Evolutionary conservation across 2,329 filamentous ascomycete genomes (phyloP).

Genomic region (Tolypocladium inflatum): DNA sequence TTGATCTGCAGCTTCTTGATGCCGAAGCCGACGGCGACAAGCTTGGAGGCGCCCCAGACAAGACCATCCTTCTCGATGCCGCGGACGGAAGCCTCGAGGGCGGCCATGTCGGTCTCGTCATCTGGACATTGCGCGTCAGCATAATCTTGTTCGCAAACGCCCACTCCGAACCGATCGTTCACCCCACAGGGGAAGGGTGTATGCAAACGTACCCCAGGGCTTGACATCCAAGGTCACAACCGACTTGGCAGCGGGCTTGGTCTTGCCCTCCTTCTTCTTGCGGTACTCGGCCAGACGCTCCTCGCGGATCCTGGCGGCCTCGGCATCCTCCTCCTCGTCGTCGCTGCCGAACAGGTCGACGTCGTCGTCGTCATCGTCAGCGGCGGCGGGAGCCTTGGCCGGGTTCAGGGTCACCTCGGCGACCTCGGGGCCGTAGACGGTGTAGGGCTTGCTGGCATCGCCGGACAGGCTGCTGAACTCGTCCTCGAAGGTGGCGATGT

Average conservation of each 20-base stretch:
- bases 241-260: slow-evolving; percentile 90
- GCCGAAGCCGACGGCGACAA: slow-evolving; percentile 88
- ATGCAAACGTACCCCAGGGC: slow-evolving; percentile 77
- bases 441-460: slow-evolving; percentile 82
- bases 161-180: not conserved
- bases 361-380: slow-evolving; percentile 66
- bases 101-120: slow-evolving; percentile 87
- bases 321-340: slow-evolving; percentile 88
- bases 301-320: slow-evolving; percentile 75
- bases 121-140: slow-evolving; percentile 35
- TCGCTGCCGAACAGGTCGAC: slow-evolving; percentile 91
- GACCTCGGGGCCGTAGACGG: slow-evolving; percentile 81
- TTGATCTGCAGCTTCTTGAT: slow-evolving; percentile 99
- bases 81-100: slow-evolving; percentile 72
- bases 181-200: too few species aligned
- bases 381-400: slow-evolving; percentile 66
- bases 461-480: slow-evolving; percentile 88
- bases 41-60: slow-evolving; percentile 87
- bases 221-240: slow-evolving; percentile 94
- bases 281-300: slow-evolving; percentile 88
- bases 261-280: slow-evolving; percentile 93
- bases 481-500: slow-evolving; percentile 85
- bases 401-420: slow-evolving; percentile 73
- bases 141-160: not conserved
- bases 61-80: slow-evolving; percentile 86